A percentile compares a stretch with the other conserved stretches of the same genome.
These are phyloP conservation scores for Fraxinus albicans DNA, from an alignment of 305 asterid species.

Conservation along the genomic window DNA sequence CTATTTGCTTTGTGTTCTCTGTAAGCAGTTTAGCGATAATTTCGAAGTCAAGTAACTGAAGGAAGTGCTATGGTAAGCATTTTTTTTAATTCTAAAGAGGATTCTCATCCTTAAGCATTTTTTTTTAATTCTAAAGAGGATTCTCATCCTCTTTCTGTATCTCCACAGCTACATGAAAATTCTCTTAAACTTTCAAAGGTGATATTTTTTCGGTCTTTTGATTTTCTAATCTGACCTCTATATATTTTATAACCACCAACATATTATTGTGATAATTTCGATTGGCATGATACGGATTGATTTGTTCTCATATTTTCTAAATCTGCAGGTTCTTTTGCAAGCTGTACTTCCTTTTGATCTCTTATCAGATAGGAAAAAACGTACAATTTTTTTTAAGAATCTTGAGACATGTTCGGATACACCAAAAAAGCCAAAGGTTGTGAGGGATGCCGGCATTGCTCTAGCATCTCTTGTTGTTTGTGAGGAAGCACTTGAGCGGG, in stretches of 20 bases:
- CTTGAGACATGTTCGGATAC: conserved; percentile 49
- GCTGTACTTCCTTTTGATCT: conserved; percentile 97
- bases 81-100: not conserved
- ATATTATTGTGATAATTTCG: conserved; percentile 15
- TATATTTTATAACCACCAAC: not conserved
- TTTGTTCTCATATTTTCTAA: conserved; percentile 13
- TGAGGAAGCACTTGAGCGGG: conserved; percentile 95
- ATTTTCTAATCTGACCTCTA: conserved; percentile 16
- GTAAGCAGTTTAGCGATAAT: conserved; percentile 1
- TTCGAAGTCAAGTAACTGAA: conserved; percentile 5
- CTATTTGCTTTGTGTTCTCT: conserved; percentile 10
- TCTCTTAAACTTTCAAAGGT: conserved; percentile 4
- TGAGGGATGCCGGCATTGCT: conserved; percentile 87
- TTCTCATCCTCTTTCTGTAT: conserved; percentile 15
- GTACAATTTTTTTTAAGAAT: conserved; percentile 54
- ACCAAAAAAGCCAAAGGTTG: conserved; percentile 62
- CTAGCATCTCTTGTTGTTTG: conserved; percentile 84
- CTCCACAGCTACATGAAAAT: conserved; percentile 13
- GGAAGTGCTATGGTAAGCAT: not conserved
- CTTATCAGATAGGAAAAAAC: conserved; percentile 70
- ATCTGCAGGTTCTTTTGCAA: conserved; percentile 81
- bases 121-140: not conserved
- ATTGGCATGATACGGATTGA: not conserved
- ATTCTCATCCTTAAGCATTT: too few relatives aligned
- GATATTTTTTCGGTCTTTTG: not conserved